Percentiles rank a stretch among this genome's conserved stretches.
These are phyloP conservation scores for Ustulina deusta DNA, from an alignment of 2,329 filamentous ascomycete genomes.

Conservation along the genomic window DNA sequence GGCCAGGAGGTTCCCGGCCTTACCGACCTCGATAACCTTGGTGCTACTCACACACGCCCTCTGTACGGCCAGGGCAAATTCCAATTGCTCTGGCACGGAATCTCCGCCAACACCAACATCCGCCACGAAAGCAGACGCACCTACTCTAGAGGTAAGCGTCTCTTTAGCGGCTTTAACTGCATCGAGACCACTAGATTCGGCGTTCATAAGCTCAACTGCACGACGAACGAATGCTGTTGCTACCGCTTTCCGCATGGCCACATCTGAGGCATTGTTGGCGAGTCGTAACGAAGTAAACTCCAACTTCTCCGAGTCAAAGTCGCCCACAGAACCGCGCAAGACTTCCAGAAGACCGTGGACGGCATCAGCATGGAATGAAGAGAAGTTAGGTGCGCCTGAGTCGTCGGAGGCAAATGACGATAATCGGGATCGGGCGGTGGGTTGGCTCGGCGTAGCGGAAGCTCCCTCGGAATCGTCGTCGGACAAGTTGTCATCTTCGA, in stretches of 20 bases:
- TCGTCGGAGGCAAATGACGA: conserved; percentile 80
- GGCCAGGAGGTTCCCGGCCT: conserved; percentile 74
- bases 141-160: conserved; percentile 66
- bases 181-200: conserved; percentile 65
- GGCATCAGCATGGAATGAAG: conserved; percentile 86
- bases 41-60: conserved; percentile 76
- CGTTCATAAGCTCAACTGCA: conserved; percentile 74
- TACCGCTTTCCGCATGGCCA: conserved; percentile 87
- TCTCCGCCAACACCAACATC: conserved; percentile 74
- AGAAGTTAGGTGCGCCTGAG: conserved; percentile 68
- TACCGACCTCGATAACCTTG: conserved; percentile 66
- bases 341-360: conserved; percentile 89
- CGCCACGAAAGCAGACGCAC: conserved; percentile 66
- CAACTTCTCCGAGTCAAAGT: conserved; percentile 85
- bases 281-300: conserved; percentile 96
- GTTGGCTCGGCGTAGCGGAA: conserved; percentile 60
- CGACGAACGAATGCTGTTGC: conserved; percentile 87
- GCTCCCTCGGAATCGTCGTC: conserved; percentile 74
- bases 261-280: conserved; percentile 88
- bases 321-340: conserved; percentile 77
- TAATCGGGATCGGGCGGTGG: conserved; percentile 74
- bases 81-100: conserved; percentile 80
- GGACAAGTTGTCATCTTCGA: conserved; percentile 73
- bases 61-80: conserved; percentile 86
- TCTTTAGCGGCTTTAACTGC: conserved; percentile 73